Conservation (phyloP, 257 asterid genomes). For the Prunella vulgaris region DNA sequence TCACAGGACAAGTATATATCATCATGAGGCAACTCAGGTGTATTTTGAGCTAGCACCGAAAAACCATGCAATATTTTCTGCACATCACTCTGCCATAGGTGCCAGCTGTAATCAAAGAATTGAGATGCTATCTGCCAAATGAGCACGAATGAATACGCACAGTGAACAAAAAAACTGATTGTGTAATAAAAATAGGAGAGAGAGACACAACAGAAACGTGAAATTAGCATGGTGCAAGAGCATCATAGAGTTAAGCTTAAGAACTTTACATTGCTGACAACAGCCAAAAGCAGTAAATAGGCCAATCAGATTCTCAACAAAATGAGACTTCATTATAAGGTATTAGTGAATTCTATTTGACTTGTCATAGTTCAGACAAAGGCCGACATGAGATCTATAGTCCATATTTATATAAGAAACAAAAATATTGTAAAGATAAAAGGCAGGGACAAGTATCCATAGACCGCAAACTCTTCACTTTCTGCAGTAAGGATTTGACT, state of each 20-base stretch:
- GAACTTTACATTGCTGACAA: neutral
- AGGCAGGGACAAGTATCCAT: neutral
- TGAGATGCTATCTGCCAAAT: slow-evolving; percentile 88
- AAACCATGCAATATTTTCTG: slow-evolving; percentile 78
- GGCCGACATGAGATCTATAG: neutral
- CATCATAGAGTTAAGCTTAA: neutral
- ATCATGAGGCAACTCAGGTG: slow-evolving; percentile 59
- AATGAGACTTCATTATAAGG: slow-evolving; percentile 5
- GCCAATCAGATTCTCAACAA: slow-evolving; percentile 11
- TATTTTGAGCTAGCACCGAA: slow-evolving; percentile 69
- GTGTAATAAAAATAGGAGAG: slow-evolving; percentile 11
- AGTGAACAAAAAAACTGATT: slow-evolving; percentile 19
- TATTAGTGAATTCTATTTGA: slow-evolving; percentile 1
- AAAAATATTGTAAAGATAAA: neutral
- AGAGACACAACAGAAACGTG: slow-evolving; percentile 15
- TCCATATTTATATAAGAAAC: neutral
- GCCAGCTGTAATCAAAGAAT: slow-evolving; percentile 97
- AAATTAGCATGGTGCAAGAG: neutral
- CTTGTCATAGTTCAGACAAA: slow-evolving; percentile 1
- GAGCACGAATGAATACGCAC: slow-evolving; percentile 31
- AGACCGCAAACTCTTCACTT: slow-evolving; percentile 11
- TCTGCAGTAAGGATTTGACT: neutral
- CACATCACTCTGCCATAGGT: slow-evolving; percentile 91
- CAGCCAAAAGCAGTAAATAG: slow-evolving; percentile 1
- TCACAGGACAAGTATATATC: slow-evolving; percentile 83